Evolutionary conservation across 129 eudicot species (phyloP), one percentile per base, ranked within the genome.

Genomic region (Ambrosia trifida): DNA sequence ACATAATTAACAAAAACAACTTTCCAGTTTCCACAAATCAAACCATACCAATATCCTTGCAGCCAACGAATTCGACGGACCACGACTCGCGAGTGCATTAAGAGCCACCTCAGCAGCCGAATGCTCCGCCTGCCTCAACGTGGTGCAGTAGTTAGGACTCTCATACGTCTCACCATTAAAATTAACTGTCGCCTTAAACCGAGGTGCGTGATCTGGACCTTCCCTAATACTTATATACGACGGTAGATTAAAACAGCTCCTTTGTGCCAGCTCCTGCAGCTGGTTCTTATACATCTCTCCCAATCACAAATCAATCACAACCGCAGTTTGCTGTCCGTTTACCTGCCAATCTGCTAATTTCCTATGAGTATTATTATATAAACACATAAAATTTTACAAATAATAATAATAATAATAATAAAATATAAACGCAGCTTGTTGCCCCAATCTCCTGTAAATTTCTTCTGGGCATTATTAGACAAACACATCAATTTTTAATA

Each of bases 121-220:
- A 44, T 66, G 70, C 72, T 47, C 59, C 40, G 43, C 72, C 59
- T 67, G 72, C 8, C 59, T 28, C 18, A 67, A 30, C 19, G 72
- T 67, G 3, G 59, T 67, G 51, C 58, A 67, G 33, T 67, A 67
- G 11, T 67, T 67, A 47, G 72, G 72, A 30, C 59, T 67, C 43
- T 67, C 72, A 30, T 46, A 67, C 5, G 58, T 67, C 59, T 67
- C 72, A 5, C 72, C 72, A 30, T 67, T 67, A 30, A 67, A 67
- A n/a, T 67, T 67, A 10, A 67, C 59, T 20, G 41, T 47, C 1
- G 72, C 59, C n/a, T 66, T 66, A 18, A 66, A 66, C 64, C 64
- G 64, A 17, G 64, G 64, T 36, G 64, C 64, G 64, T 57, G 64
- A 57, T 57, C 64, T 57, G 64, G 64, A 57, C 64, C 64, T 57